Percentiles rank a stretch among this genome's conserved stretches.
Conservation (phyloP, 1,284 basidiomycete genomes). For the Puccinia novopanici region DNA sequence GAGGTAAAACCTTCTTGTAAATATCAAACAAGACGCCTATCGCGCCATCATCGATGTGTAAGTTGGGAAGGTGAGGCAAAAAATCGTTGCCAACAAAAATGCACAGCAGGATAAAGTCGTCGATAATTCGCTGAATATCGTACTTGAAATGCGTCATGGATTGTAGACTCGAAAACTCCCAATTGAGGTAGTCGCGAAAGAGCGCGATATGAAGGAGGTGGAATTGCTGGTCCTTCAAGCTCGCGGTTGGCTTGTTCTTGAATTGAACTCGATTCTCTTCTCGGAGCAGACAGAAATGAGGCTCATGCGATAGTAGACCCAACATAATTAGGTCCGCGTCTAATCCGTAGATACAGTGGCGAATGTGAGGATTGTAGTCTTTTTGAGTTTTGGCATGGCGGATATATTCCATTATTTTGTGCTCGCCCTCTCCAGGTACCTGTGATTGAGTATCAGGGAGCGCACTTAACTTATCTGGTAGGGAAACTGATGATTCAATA, state of each 20-base stretch:
- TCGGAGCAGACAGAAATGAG: constrained; percentile 93
- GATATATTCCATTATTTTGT: constrained; percentile 99
- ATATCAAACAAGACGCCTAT: constrained; percentile 58
- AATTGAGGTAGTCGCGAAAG: constrained; percentile 59
- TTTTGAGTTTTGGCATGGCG: constrained; percentile 89
- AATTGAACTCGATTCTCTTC: constrained; percentile 72
- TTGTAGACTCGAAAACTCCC: constrained; percentile 57
- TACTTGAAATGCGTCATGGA: constrained; percentile 53
- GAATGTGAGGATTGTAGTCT: constrained; percentile 86
- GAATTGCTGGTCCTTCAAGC: constrained; percentile 53
- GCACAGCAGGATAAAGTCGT: constrained; percentile 59
- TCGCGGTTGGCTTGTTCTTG: too few species aligned
- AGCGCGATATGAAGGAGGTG: constrained; percentile 57
- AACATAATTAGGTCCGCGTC: constrained; percentile 99
- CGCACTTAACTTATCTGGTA: too few species aligned
- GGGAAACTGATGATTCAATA: constrained; percentile 71
- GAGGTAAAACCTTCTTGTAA: constrained; percentile 56
- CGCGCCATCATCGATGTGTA: constrained; percentile 60
- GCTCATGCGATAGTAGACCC: constrained; percentile 92
- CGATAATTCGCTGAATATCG: constrained; percentile 59
- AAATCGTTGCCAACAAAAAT: constrained; percentile 59
- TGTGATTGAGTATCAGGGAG: constrained; percentile 85
- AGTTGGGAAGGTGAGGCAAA: constrained; percentile 58
- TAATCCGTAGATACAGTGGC: constrained; percentile 96
- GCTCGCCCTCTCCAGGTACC: constrained; percentile 95